Conservation (phyloP, 805 yeast species). For the Grigorovia yakushimaensis region DNA sequence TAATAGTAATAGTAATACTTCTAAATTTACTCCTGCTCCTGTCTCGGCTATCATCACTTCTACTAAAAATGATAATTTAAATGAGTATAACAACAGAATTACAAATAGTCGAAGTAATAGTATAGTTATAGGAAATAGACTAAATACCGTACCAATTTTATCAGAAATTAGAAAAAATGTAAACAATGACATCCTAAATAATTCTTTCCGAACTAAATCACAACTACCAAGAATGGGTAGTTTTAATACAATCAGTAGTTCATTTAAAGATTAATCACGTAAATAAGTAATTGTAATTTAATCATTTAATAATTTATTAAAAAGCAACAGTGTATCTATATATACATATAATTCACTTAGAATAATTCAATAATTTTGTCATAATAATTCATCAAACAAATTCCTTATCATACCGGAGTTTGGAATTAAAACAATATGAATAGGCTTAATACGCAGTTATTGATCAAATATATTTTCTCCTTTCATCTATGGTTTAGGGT, state of each 20-base stretch:
- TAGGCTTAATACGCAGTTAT: no score
- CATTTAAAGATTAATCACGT: slow-evolving; percentile 12
- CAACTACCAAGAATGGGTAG: slow-evolving; percentile 22
- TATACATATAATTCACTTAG: no score
- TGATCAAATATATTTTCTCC: no score
- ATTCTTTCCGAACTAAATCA: not conserved
- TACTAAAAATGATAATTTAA: not conserved
- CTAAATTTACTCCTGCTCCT: not conserved
- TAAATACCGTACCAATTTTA: slow-evolving; percentile 5
- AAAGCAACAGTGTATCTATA: no score
- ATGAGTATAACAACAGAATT: not conserved
- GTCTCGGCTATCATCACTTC: not conserved
- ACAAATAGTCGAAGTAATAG: not conserved
- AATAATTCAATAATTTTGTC: no score
- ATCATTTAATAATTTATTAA: not conserved
- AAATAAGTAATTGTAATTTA: no score
- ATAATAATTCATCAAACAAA: no score
- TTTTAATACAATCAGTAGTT: slow-evolving; percentile 21
- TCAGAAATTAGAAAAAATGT: slow-evolving; percentile 4
- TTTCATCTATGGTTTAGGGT: no score
- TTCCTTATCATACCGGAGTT: no score
- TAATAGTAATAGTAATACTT: slow-evolving; percentile 1
- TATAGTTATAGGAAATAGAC: not conserved
- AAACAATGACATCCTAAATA: not conserved
- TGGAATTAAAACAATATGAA: no score